Conservation (phyloP, 2,329 filamentous ascomycete species). For the Ophiostoma sp. region DNA sequence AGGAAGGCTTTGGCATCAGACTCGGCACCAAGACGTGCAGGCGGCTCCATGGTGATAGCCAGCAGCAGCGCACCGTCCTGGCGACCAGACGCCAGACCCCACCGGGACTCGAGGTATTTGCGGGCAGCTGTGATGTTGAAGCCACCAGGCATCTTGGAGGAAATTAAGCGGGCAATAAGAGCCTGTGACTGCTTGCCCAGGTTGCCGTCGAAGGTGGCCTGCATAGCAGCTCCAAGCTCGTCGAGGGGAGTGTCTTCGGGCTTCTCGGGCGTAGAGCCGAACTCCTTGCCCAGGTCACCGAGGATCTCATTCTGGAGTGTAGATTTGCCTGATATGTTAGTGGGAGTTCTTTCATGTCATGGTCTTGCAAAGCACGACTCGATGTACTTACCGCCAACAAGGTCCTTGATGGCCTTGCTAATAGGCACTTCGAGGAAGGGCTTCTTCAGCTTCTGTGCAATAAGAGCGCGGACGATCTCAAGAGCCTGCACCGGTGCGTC, state of each 20-base stretch:
- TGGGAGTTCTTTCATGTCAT: neutral
- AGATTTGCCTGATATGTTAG: constrained; percentile 72
- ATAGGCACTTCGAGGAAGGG: constrained; percentile 82
- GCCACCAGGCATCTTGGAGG: constrained; percentile 98
- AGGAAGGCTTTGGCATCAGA: constrained; percentile 89
- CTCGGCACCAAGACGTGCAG: constrained; percentile 84
- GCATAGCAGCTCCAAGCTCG: constrained; percentile 92
- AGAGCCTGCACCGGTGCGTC: constrained; percentile 86
- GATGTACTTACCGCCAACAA: constrained; percentile 81
- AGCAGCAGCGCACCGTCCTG: constrained; percentile 89
- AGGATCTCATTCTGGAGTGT: constrained; percentile 98
- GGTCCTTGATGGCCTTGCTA: constrained; percentile 96
- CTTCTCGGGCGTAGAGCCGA: constrained; percentile 96
- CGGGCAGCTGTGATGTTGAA: constrained; percentile 97
- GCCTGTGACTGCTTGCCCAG: constrained; percentile 95
- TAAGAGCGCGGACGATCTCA: constrained; percentile 83
- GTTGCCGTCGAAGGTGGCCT: constrained; percentile 98
- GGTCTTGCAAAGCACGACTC: neutral
- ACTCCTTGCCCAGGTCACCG: constrained; percentile 96
- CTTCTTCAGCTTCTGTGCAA: constrained; percentile 99
- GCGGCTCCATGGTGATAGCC: constrained; percentile 88
- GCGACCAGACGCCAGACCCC: constrained; percentile 81
- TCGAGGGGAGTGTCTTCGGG: constrained; percentile 96
- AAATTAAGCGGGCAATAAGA: constrained; percentile 89
- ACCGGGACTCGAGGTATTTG: constrained; percentile 92